Conservation (phyloP, 805 yeast genomes). For the Candida sithepensis region DNA sequence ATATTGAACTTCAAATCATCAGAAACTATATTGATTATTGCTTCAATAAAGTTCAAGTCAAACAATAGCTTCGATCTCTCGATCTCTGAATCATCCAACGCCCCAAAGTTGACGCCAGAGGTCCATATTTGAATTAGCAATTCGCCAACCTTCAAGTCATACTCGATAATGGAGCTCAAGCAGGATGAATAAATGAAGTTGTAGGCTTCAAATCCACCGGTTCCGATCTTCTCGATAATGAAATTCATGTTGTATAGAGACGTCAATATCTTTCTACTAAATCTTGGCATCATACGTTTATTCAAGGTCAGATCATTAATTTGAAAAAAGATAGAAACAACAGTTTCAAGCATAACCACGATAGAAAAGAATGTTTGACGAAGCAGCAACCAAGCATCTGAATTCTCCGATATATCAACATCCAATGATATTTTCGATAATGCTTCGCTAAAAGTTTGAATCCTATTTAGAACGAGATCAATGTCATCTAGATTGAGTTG, state of each 20-base stretch:
- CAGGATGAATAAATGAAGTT: slow-evolving; percentile 54
- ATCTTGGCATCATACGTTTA: slow-evolving; percentile 11
- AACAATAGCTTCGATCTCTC: slow-evolving; percentile 40
- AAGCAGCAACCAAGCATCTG: slow-evolving; percentile 23
- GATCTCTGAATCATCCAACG: slow-evolving; percentile 29
- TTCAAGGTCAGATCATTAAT: slow-evolving; percentile 19
- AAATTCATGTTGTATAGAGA: slow-evolving; percentile 43
- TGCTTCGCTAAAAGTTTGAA: slow-evolving; percentile 31
- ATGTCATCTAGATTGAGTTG: slow-evolving; percentile 14
- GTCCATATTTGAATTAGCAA: slow-evolving; percentile 29
- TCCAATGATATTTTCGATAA: slow-evolving; percentile 12
- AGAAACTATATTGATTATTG: slow-evolving; percentile 34
- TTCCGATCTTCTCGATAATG: slow-evolving; percentile 50
- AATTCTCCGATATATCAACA: slow-evolving; percentile 7
- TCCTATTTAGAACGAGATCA: slow-evolving; percentile 22
- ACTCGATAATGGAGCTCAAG: slow-evolving; percentile 37
- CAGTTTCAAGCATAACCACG: slow-evolving; percentile 49
- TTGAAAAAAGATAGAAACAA: slow-evolving; percentile 36
- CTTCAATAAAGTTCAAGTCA: slow-evolving; percentile 45
- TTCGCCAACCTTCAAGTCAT: slow-evolving; percentile 26
- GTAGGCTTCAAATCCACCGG: slow-evolving; percentile 62
- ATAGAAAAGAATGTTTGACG: slow-evolving; percentile 41
- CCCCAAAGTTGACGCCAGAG: slow-evolving; percentile 19
- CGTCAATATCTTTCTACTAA: slow-evolving; percentile 34
- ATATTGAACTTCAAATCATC: slow-evolving; percentile 29